Evolutionary conservation across 805 yeast genomes (phyloP), one percentile per base, ranked within the genome.

Genomic region (Ogataea pignaliae): DNA sequence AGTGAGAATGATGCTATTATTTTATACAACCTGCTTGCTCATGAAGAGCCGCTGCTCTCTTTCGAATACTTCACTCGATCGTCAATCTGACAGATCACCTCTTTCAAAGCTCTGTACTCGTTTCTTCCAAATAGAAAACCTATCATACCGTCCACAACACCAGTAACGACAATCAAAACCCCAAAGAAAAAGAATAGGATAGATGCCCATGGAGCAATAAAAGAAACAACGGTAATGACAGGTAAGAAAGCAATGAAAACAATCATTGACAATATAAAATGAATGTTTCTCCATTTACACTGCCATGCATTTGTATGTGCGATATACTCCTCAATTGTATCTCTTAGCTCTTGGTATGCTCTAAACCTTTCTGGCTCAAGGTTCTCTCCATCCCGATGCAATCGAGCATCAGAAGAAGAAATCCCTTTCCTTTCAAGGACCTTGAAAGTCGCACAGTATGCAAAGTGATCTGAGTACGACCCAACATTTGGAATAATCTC

Each of bases 401-500:
- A 14, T 2, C 17, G 12, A 32, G 37, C 28, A 21, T 21, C 26
- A 21, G 26, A 21, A 7, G 26, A 21, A 7, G 26, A 21, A 21
- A 21, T 21, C 26, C 7, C 26, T 18, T 21, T 36, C 16, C 40
- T 51, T 7, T 59, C 53, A 15, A 57, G 43, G 2, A 71, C 46
- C 39, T 68, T 59, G 35, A 79, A 53, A 1, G 70, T 64, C 35
- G 79, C 72, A 1, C 73, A 55, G 55, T 84, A 86, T 0, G 91
- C 99, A 71, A 93, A 93, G 68, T 93, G 99, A 59, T 93, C 99
- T 1, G 97, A 88, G 49, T 77, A 83, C 3, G 95, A 85, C 26
- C 95, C 88, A 1, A 86, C 70, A 1, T 68, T 72, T 0, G 85
- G 83, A 9, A 87, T 66, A 17, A 61, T 57, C 37, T 87, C 96